Base-by-base conservation (phyloP, 208 protist genomes). In the Leishmania braziliensis region DNA sequence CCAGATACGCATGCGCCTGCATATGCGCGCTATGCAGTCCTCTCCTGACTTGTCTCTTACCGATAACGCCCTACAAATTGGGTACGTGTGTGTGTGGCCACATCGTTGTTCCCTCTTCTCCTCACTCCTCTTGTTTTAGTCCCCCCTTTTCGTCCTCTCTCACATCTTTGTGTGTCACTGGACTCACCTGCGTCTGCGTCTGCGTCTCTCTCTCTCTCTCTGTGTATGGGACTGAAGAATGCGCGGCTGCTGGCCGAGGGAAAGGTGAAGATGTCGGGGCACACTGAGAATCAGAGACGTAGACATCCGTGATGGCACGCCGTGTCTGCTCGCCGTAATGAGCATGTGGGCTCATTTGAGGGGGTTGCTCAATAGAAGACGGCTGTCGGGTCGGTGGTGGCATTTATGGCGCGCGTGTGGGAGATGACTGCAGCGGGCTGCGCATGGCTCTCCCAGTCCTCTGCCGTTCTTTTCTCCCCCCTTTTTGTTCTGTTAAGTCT, bases 91-190 rank as follows among this genome's bases (percentile, higher is more conserved):
- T 36, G n/a, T 68, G 62, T 29, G 14, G 43, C 43, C 43, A 29
- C 48, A 51, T 43, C 43, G 12, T 54, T 73, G 10, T 86, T n/a
- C 50, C 81, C 56, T 74, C 12, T 83, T 79, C 63, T 83, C 72
- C 56, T 71, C 12, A 51, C 16, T 70, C 39, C 43, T 78, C 53
- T 29, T 66, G 43, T 46, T 46, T 46, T 46, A 46, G 4, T 46
- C 43, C 26, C 43, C 20, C 69, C 14, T 54, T 73, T 73, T 73
- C 26, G 16, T 72, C 23, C 43, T 54, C 16, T 16, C 46, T 51
- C 48, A 20, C 26, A 26, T 18, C 23, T 18, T 54, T 73, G 36
- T 53, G 43, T 16, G 20, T 26, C 10, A 5, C 69, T 73, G 5
- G 43, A 8, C 39, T 73, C 20, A 20, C 53, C 69, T 51, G 33